Evolutionary conservation across 108 stramenopile species (phyloP), one percentile per base, ranked within the genome.

Genomic region (Nitzschia putrida): DNA sequence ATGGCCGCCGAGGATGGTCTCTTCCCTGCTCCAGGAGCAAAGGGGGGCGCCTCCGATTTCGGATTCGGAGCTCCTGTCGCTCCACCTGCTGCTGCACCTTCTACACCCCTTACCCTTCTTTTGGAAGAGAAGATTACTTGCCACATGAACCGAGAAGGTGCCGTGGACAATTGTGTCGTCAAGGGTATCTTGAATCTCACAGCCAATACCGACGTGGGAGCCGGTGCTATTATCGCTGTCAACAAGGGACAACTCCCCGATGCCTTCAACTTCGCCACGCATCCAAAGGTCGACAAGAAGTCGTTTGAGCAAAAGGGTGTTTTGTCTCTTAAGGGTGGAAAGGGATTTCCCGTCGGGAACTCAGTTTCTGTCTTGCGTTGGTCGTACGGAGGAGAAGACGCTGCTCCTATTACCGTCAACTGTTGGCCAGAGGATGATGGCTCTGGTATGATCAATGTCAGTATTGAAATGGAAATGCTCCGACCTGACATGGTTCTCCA

Each of bases 391-490:
- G 83, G 84, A 41, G 88, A 93, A 44, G 95, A 96, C 79, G 95
- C 93, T 23, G 88, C 90, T 57, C 98, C 98, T 12, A 76, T 99
- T 44, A 92, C 93, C 34, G 89, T 99, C 86, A 99, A 97, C 80
- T 99, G 98, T 77, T 99, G 98, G 98, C 97, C 97, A 43, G 98
- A 99, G 71, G 89, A 97, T 71, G 97, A 95, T 64, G 95, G 96
- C 29, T 81, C 71, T 51, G 97, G 95, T 25, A 65, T 85, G 52
- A 95, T 98, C 83, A 95, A 84, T 82, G 96, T 99, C 67, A 95
- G 86, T 78, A 94, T 99, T 80, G 98, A 99, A 77, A 96, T 95
- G 80, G 90, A 91, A 77, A 73, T 95, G 57, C 87, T 87, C 47
- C 69, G 92, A 68, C 73, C 57, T 39, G 84, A 90, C 64, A 69